These are phyloP conservation scores for Verticillium nonalfalfae DNA, from an alignment of 2,329 filamentous ascomycete genomes.

Conservation along the genomic window DNA sequence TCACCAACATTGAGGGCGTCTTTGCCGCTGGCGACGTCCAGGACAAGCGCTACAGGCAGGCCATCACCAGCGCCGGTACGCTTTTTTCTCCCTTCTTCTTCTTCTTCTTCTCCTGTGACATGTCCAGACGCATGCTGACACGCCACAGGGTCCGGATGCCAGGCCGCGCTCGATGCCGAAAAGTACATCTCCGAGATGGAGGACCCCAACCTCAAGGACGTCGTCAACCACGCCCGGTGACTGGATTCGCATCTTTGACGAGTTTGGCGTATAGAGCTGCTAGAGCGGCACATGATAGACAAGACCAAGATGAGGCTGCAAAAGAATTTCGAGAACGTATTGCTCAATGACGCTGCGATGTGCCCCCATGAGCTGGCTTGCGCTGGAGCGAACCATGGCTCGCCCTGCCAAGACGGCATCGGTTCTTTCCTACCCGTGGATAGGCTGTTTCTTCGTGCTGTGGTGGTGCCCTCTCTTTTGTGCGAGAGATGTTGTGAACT, in stretches of 20 bases:
- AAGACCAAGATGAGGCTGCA: slow-evolving; percentile 1
- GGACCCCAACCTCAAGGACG: slow-evolving; percentile 21
- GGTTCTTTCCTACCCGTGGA: too few relatives aligned
- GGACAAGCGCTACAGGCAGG: slow-evolving; percentile 97
- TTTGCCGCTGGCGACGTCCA: slow-evolving; percentile 97
- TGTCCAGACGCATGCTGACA: slow-evolving; percentile 8
- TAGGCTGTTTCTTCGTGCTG: too few relatives aligned
- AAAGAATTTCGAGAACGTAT: background rate
- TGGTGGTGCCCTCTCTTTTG: too few relatives aligned
- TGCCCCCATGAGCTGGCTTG: too few relatives aligned
- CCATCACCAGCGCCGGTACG: slow-evolving; percentile 92
- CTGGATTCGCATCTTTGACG: slow-evolving; percentile 10
- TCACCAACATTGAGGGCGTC: slow-evolving; percentile 84
- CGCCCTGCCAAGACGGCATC: too few relatives aligned
- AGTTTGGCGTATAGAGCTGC: background rate
- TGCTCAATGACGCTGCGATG: background rate
- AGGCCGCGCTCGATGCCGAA: slow-evolving; percentile 93
- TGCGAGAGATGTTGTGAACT: too few relatives aligned
- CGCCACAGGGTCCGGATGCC: slow-evolving; percentile 73
- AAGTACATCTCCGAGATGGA: slow-evolving; percentile 82
- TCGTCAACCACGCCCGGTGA: slow-evolving; percentile 8
- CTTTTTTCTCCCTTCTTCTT: slow-evolving; percentile 14
- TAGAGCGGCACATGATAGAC: slow-evolving; percentile 1
- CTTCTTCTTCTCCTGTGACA: too few relatives aligned
- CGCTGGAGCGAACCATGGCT: too few relatives aligned